Percentiles rank a stretch among this genome's conserved stretches.
Conservation (phyloP, 2,329 filamentous ascomycete genomes). For the Aureobasidium sp. region DNA sequence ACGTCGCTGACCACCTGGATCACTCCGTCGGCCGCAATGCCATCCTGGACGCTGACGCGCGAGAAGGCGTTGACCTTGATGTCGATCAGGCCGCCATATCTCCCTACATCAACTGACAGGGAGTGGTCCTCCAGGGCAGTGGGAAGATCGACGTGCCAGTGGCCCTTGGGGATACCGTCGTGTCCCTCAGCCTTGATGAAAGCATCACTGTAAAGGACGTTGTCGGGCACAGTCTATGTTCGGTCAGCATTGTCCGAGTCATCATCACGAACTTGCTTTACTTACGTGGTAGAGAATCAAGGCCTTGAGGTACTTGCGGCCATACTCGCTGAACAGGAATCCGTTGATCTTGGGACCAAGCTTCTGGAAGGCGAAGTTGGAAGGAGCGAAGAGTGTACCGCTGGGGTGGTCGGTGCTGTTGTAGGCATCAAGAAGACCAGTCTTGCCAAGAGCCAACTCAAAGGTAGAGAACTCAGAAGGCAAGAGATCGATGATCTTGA, state of each 20-base stretch:
- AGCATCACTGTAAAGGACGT: conserved; percentile 76
- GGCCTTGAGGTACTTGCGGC: conserved; percentile 68
- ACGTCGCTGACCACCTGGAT: conserved; percentile 69
- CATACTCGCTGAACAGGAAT: conserved; percentile 75
- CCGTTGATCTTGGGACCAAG: conserved; percentile 68
- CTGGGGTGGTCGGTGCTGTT: conserved; percentile 51
- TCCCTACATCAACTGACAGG: conserved; percentile 64
- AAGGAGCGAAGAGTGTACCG: conserved; percentile 73
- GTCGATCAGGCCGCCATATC: conserved; percentile 59
- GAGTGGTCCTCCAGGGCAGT: conserved; percentile 62
- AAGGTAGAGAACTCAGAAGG: conserved; percentile 74
- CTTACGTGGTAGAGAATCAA: conserved; percentile 33
- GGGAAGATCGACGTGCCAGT: conserved; percentile 63
- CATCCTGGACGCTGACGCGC: conserved; percentile 61
- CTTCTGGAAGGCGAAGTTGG: conserved; percentile 70
- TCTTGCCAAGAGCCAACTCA: conserved; percentile 65
- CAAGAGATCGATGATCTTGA: conserved; percentile 57
- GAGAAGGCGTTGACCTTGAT: conserved; percentile 71
- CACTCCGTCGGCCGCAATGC: conserved; percentile 69
- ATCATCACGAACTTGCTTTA: neutral
- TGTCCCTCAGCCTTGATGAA: conserved; percentile 48
- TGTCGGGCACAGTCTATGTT: conserved; percentile 53
- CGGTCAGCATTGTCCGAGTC: neutral
- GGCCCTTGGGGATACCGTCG: conserved; percentile 36
- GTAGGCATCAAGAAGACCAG: conserved; percentile 58